Evolutionary conservation across 441 rosid genomes (phyloP).

Genomic region (Eutrema salsugineum): DNA sequence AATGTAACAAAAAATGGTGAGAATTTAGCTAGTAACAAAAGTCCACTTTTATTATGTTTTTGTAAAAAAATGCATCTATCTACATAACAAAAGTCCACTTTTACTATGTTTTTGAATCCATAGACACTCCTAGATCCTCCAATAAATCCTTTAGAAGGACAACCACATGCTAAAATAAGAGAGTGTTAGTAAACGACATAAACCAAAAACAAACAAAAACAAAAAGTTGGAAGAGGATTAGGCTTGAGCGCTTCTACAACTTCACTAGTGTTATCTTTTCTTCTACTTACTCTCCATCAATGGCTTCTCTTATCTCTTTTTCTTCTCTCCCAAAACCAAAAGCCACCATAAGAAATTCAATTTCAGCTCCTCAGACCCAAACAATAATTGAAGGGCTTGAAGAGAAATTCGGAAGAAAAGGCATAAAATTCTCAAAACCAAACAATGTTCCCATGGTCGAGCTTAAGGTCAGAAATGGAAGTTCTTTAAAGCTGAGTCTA

Average conservation of each 20-base stretch:
- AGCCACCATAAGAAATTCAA: conserved; percentile 12
- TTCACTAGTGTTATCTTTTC: conserved; percentile 27
- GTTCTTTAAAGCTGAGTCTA: conserved; percentile 58
- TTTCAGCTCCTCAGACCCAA: conserved; percentile 15
- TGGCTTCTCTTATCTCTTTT: conserved; percentile 73
- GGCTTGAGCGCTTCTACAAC: conserved; percentile 2
- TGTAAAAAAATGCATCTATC: background rate
- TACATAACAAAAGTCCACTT: background rate
- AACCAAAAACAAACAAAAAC: background rate
- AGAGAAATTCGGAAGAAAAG: conserved; percentile 68
- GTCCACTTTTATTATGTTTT: background rate
- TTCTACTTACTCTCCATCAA: conserved; percentile 20
- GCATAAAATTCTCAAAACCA: conserved; percentile 68
- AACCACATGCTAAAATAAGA: conserved; percentile 14
- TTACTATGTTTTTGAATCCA: background rate
- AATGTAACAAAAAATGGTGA: no score
- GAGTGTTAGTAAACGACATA: background rate
- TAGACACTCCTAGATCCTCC: no score
- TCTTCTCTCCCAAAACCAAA: conserved; percentile 58
- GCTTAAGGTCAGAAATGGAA: conserved; percentile 83
- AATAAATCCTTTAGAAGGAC: background rate
- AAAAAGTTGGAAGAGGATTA: background rate
- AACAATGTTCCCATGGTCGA: conserved; percentile 56
- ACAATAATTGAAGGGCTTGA: conserved; percentile 43
- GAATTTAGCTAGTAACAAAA: background rate